Conservation (phyloP, 352 stramenopile species). For the Vaucheria bursata region DNA sequence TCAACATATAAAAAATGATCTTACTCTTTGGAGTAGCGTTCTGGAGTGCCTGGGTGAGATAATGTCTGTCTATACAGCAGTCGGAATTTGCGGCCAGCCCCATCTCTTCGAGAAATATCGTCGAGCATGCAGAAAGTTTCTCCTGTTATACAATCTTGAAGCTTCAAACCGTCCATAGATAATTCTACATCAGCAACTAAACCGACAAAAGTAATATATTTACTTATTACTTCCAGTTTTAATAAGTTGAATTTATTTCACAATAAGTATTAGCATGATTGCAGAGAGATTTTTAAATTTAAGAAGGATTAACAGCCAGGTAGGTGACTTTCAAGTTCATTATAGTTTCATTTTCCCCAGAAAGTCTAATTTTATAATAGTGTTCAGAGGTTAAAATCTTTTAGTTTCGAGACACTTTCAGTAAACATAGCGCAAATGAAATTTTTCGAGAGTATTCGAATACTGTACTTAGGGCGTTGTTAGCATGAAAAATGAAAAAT, state of each 20-base stretch:
- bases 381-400: too few relatives aligned
- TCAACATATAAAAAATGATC: too few relatives aligned
- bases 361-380: too few relatives aligned
- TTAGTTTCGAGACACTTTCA: too few relatives aligned
- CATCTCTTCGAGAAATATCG: background rate
- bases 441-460: too few relatives aligned
- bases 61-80: background rate
- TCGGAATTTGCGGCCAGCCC: background rate
- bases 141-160: constrained; percentile 4
- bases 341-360: too few relatives aligned
- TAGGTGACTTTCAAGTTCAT: too few relatives aligned
- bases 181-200: background rate
- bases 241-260: background rate
- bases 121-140: background rate
- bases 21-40: background rate
- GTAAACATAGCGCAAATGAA: too few relatives aligned
- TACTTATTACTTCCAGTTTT: background rate
- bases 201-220: background rate
- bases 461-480: too few relatives aligned
- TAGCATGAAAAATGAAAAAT: too few relatives aligned
- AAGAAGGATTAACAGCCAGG: background rate
- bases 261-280: background rate
- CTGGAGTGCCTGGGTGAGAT: background rate
- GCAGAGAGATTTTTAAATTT: background rate
- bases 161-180: constrained; percentile 2